These are phyloP conservation scores for Sclerotinia minor DNA, from an alignment of 2,329 filamentous ascomycete species.

Conservation along the genomic window DNA sequence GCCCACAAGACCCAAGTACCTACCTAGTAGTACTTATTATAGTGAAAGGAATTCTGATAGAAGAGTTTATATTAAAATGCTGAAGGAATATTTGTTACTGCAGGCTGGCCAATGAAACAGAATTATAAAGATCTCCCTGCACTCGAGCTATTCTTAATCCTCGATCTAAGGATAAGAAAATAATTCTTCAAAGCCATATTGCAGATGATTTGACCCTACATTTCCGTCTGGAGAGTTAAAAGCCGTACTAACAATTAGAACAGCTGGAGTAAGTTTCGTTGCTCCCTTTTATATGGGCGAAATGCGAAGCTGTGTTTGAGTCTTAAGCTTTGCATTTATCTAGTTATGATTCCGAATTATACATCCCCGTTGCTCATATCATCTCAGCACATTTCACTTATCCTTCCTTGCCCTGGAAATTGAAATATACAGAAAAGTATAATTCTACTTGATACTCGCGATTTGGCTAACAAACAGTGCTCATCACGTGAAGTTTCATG, in stretches of 20 bases:
- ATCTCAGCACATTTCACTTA: background rate
- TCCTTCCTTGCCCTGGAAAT: background rate
- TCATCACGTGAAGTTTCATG: constrained; percentile 26
- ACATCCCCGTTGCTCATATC: background rate
- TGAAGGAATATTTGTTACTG: background rate
- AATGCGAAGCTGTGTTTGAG: background rate
- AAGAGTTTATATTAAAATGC: background rate
- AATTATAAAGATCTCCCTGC: too few relatives aligned
- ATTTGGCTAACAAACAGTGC: background rate
- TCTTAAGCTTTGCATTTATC: background rate
- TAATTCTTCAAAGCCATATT: background rate
- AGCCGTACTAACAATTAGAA: background rate
- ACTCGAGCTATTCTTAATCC: background rate
- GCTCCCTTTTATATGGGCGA: background rate
- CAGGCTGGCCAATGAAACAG: background rate
- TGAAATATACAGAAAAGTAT: background rate
- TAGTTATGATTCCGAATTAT: background rate
- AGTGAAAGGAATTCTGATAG: background rate
- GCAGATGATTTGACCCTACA: background rate
- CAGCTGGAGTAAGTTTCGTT: background rate
- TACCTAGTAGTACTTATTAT: too few relatives aligned
- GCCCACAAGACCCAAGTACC: too few relatives aligned
- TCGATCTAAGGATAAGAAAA: background rate
- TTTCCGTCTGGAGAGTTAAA: background rate
- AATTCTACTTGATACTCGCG: background rate